Conservation (phyloP, 2,329 filamentous ascomycete species). For the Penicillium sp. region DNA sequence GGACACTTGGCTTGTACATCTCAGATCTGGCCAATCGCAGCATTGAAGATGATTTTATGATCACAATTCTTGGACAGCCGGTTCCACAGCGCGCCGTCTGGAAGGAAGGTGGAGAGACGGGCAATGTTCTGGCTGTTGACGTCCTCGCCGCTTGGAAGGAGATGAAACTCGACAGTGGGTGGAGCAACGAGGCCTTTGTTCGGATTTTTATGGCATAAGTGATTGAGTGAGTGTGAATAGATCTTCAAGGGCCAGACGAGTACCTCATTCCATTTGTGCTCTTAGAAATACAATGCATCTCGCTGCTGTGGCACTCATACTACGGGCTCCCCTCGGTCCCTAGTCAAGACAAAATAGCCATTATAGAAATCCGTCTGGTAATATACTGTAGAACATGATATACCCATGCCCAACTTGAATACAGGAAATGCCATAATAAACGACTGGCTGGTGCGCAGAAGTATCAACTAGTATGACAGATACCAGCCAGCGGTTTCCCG, state of each 20-base stretch:
- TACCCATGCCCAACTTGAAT: too few species aligned
- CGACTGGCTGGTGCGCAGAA: too few species aligned
- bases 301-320: too few species aligned
- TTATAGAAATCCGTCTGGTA: too few species aligned
- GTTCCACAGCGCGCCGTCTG: constrained; percentile 63
- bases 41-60: constrained; percentile 62
- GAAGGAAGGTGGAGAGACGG: constrained; percentile 40
- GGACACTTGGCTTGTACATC: constrained; percentile 66
- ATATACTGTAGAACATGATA: too few species aligned
- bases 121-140: constrained; percentile 69
- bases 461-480: too few species aligned
- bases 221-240: background rate
- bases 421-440: too few species aligned
- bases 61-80: constrained; percentile 64
- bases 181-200: constrained; percentile 73
- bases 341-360: too few species aligned
- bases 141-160: constrained; percentile 70
- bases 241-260: background rate
- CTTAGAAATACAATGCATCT: too few species aligned
- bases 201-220: constrained; percentile 50
- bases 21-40: constrained; percentile 58
- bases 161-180: constrained; percentile 62
- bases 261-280: too few species aligned
- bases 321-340: too few species aligned
- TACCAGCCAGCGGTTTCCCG: too few species aligned